phyloP scores from a whole-genome alignment of 371 early-diverging fungal species.

The Entomophthora muscae region DNA sequence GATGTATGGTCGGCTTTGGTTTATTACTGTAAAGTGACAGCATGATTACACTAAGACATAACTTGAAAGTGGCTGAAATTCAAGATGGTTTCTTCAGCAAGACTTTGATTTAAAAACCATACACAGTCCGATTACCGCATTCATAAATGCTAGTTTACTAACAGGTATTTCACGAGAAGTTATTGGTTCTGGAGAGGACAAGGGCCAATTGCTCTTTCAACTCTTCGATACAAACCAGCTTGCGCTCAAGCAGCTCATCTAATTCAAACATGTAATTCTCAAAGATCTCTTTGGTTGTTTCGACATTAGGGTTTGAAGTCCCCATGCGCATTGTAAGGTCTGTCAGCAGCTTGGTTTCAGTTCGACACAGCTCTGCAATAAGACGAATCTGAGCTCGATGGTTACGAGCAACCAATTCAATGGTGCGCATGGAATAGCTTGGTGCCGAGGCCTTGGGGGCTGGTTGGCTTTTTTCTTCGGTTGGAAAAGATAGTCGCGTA shows the following conservation, averaged over 20 bases:
- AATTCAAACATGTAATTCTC: constrained; percentile 29
- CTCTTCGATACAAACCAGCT: constrained; percentile 18
- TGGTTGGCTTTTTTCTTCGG: not conserved
- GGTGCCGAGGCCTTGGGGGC: not conserved
- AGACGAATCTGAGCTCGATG: constrained; percentile 66
- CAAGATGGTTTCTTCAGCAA: no score
- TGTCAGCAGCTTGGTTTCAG: constrained; percentile 60
- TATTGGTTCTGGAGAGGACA: not conserved
- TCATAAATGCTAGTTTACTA: no score
- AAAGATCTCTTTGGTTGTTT: constrained; percentile 17
- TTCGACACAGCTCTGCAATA: constrained; percentile 47
- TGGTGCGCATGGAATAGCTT: constrained; percentile 13
- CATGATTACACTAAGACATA: no score
- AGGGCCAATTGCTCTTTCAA: constrained; percentile 22
- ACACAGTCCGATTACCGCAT: no score
- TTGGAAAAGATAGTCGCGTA: not conserved
- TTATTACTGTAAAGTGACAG: no score
- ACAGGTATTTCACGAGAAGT: no score
- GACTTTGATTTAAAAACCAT: no score
- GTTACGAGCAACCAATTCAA: constrained; percentile 49
- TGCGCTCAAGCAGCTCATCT: constrained; percentile 34
- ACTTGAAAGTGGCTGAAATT: no score
- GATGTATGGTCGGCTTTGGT: no score
- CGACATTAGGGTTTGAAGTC: constrained; percentile 18
- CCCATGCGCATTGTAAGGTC: constrained; percentile 24